phyloP scores from a whole-genome alignment of 2,329 filamentous ascomycete species.

The Curvularia sp. region DNA sequence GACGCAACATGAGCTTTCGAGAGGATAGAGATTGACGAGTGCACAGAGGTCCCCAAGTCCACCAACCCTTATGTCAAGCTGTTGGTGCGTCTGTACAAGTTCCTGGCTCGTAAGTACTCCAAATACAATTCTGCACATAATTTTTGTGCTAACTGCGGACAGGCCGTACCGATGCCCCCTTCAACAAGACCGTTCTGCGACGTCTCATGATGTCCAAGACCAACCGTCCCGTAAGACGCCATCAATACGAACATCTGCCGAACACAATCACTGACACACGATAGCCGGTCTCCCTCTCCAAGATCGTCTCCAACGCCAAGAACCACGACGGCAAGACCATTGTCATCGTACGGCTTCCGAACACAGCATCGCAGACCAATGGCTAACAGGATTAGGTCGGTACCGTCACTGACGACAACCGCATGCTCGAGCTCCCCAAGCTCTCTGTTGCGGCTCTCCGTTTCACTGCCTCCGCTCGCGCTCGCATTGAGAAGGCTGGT shows the following conservation, averaged over 20 bases:
- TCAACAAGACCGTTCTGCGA: conserved; percentile 99
- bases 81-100: conserved; percentile 97
- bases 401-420: conserved; percentile 98
- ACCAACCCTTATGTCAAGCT: conserved; percentile 98
- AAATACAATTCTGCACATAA: conserved; percentile 12
- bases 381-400: conserved; percentile 62
- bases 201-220: conserved; percentile 98
- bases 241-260: background rate
- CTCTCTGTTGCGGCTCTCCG: conserved; percentile 90
- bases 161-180: conserved; percentile 95
- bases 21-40: conserved; percentile 48
- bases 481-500: conserved; percentile 90
- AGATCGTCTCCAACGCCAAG: conserved; percentile 71
- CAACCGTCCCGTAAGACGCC: conserved; percentile 70
- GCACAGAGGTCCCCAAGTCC: conserved; percentile 71
- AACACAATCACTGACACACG: conserved; percentile 26
- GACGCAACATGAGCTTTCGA: conserved; percentile 50
- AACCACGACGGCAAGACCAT: conserved; percentile 80
- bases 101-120: conserved; percentile 82
- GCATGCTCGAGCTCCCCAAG: conserved; percentile 82
- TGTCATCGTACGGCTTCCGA: conserved; percentile 66
- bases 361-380: background rate
- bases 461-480: conserved; percentile 95
- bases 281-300: conserved; percentile 82
- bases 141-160: conserved; percentile 38